Conservation (phyloP, 768 basidiomycete species). For the Panaeolus cyanescens region DNA sequence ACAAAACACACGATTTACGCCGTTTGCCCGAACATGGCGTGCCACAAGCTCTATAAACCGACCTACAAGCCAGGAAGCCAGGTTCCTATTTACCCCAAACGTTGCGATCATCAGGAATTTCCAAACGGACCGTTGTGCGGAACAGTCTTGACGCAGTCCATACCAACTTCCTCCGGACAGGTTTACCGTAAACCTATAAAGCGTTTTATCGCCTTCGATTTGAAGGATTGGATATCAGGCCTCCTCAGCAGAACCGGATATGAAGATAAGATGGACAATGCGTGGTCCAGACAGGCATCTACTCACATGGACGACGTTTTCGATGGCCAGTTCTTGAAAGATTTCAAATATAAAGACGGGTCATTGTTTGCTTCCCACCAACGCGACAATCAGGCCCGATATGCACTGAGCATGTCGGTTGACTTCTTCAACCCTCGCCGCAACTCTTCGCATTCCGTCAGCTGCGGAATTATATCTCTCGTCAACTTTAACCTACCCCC, state of each 20-base stretch:
- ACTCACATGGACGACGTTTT: conserved; percentile 24
- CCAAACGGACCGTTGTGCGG: conserved; percentile 8
- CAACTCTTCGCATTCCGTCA: conserved; percentile 26
- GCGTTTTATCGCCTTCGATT: conserved; percentile 14
- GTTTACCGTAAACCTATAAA: conserved; percentile 17
- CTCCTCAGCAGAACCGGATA: conserved; percentile 24
- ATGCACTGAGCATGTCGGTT: conserved; percentile 29
- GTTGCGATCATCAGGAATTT: conserved; percentile 10
- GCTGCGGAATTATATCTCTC: conserved; percentile 29
- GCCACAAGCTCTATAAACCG: conserved; percentile 16
- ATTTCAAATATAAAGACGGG: conserved; percentile 26
- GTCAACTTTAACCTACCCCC: conserved; percentile 38
- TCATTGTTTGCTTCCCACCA: conserved; percentile 18
- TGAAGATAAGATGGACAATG: conserved; percentile 26
- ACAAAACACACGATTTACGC: conserved; percentile 10
- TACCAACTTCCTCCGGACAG: background rate
- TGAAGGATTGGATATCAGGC: conserved; percentile 28
- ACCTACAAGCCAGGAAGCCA: conserved; percentile 5
- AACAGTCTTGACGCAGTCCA: conserved; percentile 5
- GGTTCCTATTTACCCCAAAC: conserved; percentile 13
- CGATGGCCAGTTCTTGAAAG: conserved; percentile 23
- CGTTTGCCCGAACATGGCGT: conserved; percentile 15
- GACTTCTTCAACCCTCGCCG: conserved; percentile 40
- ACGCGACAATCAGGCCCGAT: conserved; percentile 16
- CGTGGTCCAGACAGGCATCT: conserved; percentile 1